Evolutionary conservation across 768 basidiomycete genomes (phyloP), one percentile per base, ranked within the genome.

Genomic region (Pleurotus citrinopileatus): DNA sequence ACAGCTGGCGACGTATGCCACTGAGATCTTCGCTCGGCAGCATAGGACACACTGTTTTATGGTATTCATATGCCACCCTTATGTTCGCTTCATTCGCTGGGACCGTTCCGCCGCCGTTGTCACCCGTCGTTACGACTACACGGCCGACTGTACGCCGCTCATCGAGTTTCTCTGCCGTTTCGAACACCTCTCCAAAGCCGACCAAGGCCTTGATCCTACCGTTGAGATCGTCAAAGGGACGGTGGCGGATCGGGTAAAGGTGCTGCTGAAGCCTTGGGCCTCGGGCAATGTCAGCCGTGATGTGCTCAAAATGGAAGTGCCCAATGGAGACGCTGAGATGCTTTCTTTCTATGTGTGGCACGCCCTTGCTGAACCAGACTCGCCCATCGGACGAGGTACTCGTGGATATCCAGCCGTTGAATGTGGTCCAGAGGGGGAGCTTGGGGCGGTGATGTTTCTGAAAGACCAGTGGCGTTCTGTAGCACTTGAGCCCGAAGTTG

Each of bases 61-160:
- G 2, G 27, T 73, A 6, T 51, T 66, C 20, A 54, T 75, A 7
- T 61, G 53, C 43, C 62, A 61, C 4, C 27, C 55, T 2, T 42
- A 29, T 36, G 67, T 65, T 1, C 58, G 70, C 5, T 64, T 74
- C 44, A 52, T 74, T 22, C 61, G 63, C 37, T 74, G 68, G 67
- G 73, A 75, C 55, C 65, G 65, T 4, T 44, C 60, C 15, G 71
- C 66, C 12, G 61, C 61, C 2, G 46, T 65, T 7, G 69, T 71
- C 13, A 57, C 65, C n/a, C 23, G 40, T 3, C 10, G 47, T 6
- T 62, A 72, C 47, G 45, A 66, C 32, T 69, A 65, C 61, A 36
- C 27, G 13, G 17, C 43, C 4, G 4, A 60, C 2, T 45, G 60
- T 4, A 10, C 38, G 4, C n/a, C 42, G 1, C 55, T 72, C 4